Evolutionary conservation across 164 flowering plant genomes (phyloP), one percentile per base, ranked within the genome.

Genomic region (Warburgia ugandensis): DNA sequence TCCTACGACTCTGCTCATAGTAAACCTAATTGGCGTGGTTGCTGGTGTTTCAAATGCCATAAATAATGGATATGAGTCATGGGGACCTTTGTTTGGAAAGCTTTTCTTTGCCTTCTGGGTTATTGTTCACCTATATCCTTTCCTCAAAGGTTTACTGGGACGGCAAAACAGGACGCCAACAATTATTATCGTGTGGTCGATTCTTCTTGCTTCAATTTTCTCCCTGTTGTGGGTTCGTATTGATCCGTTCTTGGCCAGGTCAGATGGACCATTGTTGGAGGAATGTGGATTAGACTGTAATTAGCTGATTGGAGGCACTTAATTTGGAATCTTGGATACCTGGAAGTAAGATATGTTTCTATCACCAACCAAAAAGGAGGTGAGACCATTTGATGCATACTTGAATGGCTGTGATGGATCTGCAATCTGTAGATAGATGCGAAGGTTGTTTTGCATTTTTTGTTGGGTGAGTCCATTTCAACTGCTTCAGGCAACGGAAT

Each of bases 91-190:
- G 36, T 77, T 77, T 47, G 81, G 84, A 9, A 79, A 73, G 68
- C 79, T 79, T 21, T 74, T 79, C 58, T 77, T 79, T 38, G 73
- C 82, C 53, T 73, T 77, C 52, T 79, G 82, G 85, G 85, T 79
- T 59, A 75, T 79, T 43, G 74, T 73, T 33, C 85, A 79, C 38
- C 75, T 77, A 29, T 79, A 75, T 52, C 86, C 86, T 16, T 80
- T 80, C 77, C 76, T 80, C 40, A 80, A 80, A 60, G 86, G 83
- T 62, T 48, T 80, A 28, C 45, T 80, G 43, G 83, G 83, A 13
- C 67, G 76, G 48, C 79, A 75, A 48, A 76, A 75, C 73, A 62
- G 79, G 55, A 75, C 79, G 2, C 86, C 83, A 13, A 80, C 83
- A 0, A 77, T 80, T 30, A 66, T 80, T 35, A 68, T 80, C 25